Conservation (phyloP, 768 basidiomycete species). For the Kwoniella bestiolae region DNA sequence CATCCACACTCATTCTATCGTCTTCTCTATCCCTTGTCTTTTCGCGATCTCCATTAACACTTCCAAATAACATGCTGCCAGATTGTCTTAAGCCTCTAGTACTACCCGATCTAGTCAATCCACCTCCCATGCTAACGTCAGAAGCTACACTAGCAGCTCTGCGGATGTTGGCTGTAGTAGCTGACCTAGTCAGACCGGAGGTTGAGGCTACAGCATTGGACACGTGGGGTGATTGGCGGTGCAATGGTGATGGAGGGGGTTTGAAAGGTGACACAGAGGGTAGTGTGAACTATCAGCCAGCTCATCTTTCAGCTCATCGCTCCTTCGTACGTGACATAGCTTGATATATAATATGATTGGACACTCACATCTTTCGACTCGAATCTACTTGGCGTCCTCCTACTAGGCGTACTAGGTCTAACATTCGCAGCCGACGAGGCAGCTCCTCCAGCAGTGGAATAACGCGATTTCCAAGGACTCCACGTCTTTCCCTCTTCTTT, state of each 20-base stretch:
- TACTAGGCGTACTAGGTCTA: constrained; percentile 23
- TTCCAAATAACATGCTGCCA: constrained; percentile 37
- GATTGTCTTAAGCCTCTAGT: constrained; percentile 19
- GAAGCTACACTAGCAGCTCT: constrained; percentile 31
- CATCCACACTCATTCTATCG: constrained; percentile 46
- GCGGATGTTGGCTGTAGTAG: constrained; percentile 38
- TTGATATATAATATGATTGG: no score
- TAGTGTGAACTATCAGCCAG: constrained; percentile 27
- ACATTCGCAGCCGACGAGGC: constrained; percentile 15
- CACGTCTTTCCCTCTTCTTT: constrained; percentile 19
- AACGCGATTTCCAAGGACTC: constrained; percentile 33
- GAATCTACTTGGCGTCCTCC: constrained; percentile 12
- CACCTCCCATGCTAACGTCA: constrained; percentile 41
- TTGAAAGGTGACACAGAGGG: constrained; percentile 45
- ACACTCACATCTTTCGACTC: constrained; percentile 28
- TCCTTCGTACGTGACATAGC: not conserved
- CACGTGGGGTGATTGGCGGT: constrained; percentile 20
- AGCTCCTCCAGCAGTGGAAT: constrained; percentile 20
- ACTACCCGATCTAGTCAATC: constrained; percentile 17
- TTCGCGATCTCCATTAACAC: constrained; percentile 26
- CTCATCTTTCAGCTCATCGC: not conserved
- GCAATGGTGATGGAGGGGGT: constrained; percentile 32
- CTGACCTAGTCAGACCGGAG: constrained; percentile 34
- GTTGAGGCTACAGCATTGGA: constrained; percentile 12
- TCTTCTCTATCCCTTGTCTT: constrained; percentile 32